A percentile compares a stretch with the other conserved stretches of the same genome.
phyloP scores from a whole-genome alignment of 257 asterid species.

The Thymus quinquecostatus region DNA sequence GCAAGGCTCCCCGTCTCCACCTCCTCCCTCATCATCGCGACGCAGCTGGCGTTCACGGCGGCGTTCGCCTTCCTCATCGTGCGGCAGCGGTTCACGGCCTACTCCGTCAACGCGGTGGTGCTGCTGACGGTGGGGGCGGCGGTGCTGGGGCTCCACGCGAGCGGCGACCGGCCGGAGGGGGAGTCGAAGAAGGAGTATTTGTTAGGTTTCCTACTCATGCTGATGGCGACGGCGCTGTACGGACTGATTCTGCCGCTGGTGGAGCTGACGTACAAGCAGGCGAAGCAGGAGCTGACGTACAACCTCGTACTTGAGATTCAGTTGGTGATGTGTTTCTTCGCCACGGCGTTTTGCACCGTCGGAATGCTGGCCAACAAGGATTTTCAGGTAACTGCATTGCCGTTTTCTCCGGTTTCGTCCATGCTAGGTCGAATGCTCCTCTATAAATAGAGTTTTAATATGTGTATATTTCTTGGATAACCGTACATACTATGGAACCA shows the following conservation, averaged over 20 bases:
- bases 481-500: too few species aligned
- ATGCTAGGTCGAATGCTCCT: too few species aligned
- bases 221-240: slow-evolving; percentile 10
- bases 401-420: too few species aligned
- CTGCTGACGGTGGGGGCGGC: slow-evolving; percentile 39
- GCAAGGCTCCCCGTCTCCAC: slow-evolving; percentile 16
- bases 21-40: slow-evolving; percentile 22
- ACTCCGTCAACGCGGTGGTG: slow-evolving; percentile 28
- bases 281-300: slow-evolving; percentile 7
- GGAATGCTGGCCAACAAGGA: slow-evolving; percentile 14
- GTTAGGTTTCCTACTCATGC: slow-evolving; percentile 17
- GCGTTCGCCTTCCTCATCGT: slow-evolving; percentile 11
- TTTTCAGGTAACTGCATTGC: not conserved
- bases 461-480: too few species aligned
- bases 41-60: slow-evolving; percentile 33
- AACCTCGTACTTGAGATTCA: slow-evolving; percentile 2
- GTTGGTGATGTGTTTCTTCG: slow-evolving; percentile 13
- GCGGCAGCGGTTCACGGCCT: slow-evolving; percentile 28
- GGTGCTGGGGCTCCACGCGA: slow-evolving; percentile 32
- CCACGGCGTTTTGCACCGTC: not conserved
- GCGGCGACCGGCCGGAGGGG: slow-evolving; percentile 33
- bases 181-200: slow-evolving; percentile 27
- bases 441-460: too few species aligned
- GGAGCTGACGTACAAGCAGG: slow-evolving; percentile 3
- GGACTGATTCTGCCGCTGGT: slow-evolving; percentile 16